Conservation (phyloP, 805 yeast species). For the Teunomyces tritomae region DNA sequence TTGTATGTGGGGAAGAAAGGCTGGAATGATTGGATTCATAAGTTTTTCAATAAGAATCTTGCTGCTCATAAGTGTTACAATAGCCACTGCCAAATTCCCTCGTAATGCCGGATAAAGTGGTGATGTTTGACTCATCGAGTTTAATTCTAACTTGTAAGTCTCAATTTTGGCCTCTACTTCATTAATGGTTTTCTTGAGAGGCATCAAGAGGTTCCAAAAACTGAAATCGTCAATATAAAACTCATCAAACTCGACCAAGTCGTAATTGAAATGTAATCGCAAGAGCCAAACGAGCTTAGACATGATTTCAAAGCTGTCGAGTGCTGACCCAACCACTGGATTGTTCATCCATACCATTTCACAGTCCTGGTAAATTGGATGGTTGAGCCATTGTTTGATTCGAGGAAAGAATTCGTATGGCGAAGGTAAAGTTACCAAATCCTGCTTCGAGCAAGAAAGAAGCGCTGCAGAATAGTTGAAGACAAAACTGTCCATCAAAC, state of each 20-base stretch:
- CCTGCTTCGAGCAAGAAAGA: conserved; percentile 30
- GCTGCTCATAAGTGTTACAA: conserved; percentile 7
- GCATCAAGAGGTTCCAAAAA: conserved; percentile 10
- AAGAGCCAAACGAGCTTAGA: conserved; percentile 39
- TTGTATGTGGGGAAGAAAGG: conserved; percentile 9
- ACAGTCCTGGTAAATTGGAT: conserved; percentile 33
- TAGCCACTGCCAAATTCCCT: conserved; percentile 12
- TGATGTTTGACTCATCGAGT: not conserved
- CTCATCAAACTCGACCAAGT: conserved; percentile 1
- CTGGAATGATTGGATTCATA: conserved; percentile 11
- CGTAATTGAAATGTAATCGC: conserved; percentile 13
- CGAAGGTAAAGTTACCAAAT: conserved; percentile 32
- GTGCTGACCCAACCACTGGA: conserved; percentile 39
- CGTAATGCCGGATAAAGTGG: conserved; percentile 8
- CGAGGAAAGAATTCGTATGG: conserved; percentile 38
- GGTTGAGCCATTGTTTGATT: conserved; percentile 28
- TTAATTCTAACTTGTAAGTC: conserved; percentile 5
- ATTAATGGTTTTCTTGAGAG: conserved; percentile 6
- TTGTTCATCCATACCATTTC: conserved; percentile 44
- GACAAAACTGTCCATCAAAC: conserved; percentile 44
- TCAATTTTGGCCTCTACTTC: conserved; percentile 3
- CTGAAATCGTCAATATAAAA: conserved; percentile 7
- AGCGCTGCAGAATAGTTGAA: conserved; percentile 41
- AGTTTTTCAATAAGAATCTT: conserved; percentile 12
- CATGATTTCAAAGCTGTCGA: conserved; percentile 33